These are phyloP conservation scores for Alopecurus myosuroides DNA, from an alignment of 176 grass and related monocot genomes.

Conservation along the genomic window DNA sequence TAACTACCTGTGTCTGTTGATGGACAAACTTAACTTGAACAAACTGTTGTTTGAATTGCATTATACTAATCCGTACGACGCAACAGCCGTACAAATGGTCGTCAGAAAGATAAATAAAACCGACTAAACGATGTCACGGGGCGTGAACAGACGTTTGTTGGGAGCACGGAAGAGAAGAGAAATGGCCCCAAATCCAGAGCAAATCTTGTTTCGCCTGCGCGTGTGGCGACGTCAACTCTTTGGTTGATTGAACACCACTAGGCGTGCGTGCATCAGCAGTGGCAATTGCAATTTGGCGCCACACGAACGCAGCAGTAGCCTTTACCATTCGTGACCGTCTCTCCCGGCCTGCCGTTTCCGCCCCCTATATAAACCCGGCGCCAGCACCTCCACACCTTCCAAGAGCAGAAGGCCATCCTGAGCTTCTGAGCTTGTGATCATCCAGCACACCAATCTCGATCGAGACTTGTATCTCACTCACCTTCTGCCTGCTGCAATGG, in stretches of 20 bases:
- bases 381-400: constrained; percentile 20
- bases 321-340: background rate
- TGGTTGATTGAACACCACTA: background rate
- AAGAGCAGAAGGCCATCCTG: constrained; percentile 28
- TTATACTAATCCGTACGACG: too few relatives aligned
- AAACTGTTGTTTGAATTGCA: background rate
- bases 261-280: background rate
- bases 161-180: background rate
- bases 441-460: background rate
- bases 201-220: background rate
- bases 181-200: background rate
- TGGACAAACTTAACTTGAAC: background rate
- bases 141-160: background rate
- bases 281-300: background rate
- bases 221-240: constrained; percentile 30
- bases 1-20: background rate
- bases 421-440: background rate
- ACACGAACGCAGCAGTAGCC: background rate
- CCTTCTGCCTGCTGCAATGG: background rate
- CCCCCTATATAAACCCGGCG: constrained; percentile 24
- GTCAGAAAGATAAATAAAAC: too few relatives aligned
- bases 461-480: background rate
- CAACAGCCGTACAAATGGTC: too few relatives aligned
- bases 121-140: background rate
- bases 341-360: background rate